Evolutionary conservation across 257 asterid genomes (phyloP).

Genomic region (Dorcoceras hygrometricum): DNA sequence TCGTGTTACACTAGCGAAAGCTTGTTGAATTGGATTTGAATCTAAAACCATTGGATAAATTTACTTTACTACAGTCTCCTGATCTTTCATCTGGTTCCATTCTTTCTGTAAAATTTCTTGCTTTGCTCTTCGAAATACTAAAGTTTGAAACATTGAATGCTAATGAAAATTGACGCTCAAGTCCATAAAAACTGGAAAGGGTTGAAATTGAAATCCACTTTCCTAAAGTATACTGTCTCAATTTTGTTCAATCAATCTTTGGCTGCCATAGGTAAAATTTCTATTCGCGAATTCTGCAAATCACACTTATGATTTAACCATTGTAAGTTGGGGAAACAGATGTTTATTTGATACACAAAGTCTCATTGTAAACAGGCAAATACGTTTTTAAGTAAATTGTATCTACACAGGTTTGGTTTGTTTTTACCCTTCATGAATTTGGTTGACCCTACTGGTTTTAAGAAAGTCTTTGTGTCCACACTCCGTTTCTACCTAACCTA

Average conservation of each 20-base stretch:
- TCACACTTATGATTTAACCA: too few relatives aligned
- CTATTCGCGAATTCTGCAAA: too few relatives aligned
- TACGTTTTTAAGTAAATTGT: too few relatives aligned
- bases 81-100: not conserved
- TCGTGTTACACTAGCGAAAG: not conserved
- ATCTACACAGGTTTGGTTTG: not conserved
- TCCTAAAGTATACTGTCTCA: not conserved
- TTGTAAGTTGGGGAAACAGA: not conserved
- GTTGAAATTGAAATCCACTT: too few relatives aligned
- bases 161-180: too few relatives aligned
- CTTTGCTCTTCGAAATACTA: not conserved
- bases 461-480: not conserved
- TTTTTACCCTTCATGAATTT: not conserved
- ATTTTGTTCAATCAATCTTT: not conserved
- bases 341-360: not conserved
- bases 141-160: too few relatives aligned
- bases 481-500: not conserved
- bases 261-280: not conserved
- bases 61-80: not conserved
- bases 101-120: too few relatives aligned
- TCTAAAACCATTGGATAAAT: not conserved
- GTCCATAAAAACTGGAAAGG: too few relatives aligned
- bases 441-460: not conserved
- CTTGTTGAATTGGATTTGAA: not conserved
- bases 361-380: not conserved